Evolutionary conservation across 1,139 yeast genomes (phyloP).

Genomic region (Yarrowia galli): DNA sequence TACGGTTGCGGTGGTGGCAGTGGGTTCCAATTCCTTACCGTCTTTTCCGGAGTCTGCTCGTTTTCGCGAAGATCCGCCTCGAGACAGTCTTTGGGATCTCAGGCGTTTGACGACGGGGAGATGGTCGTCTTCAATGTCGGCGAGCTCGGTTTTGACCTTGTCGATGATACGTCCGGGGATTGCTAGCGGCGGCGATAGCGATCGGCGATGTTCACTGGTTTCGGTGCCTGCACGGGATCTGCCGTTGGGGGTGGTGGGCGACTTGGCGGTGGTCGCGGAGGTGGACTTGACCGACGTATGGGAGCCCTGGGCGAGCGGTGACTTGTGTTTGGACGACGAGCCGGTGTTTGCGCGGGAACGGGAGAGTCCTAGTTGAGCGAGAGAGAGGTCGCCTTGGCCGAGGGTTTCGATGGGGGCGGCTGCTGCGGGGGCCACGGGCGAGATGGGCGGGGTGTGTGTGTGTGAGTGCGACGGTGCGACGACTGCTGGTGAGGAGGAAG

Average conservation of each 20-base stretch:
- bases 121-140: slow-evolving; percentile 22
- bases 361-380: slow-evolving; percentile 61
- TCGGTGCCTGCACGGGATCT: slow-evolving; percentile 26
- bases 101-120: slow-evolving; percentile 34
- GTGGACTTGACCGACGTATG: slow-evolving; percentile 20
- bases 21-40: not conserved
- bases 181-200: slow-evolving; percentile 15
- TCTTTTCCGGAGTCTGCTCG: slow-evolving; percentile 14
- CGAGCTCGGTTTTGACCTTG: slow-evolving; percentile 28
- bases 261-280: not conserved
- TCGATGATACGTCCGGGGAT: slow-evolving; percentile 16
- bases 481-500: slow-evolving; percentile 2
- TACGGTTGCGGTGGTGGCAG: slow-evolving; percentile 7
- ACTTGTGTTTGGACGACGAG: slow-evolving; percentile 43
- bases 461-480: not conserved
- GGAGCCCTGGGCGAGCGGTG: slow-evolving; percentile 16
- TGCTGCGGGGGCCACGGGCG: not conserved
- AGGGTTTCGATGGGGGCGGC: slow-evolving; percentile 53
- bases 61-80: slow-evolving; percentile 9
- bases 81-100: slow-evolving; percentile 2
- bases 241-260: slow-evolving; percentile 16
- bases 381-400: slow-evolving; percentile 74
- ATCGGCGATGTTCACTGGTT: not conserved
- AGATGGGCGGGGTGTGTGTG: slow-evolving; percentile 22
- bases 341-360: slow-evolving; percentile 42